A percentile compares a stretch with the other conserved stretches of the same genome.
phyloP scores from a whole-genome alignment of 2,329 filamentous ascomycete genomes.

The Chrysosporium keratinophilum region DNA sequence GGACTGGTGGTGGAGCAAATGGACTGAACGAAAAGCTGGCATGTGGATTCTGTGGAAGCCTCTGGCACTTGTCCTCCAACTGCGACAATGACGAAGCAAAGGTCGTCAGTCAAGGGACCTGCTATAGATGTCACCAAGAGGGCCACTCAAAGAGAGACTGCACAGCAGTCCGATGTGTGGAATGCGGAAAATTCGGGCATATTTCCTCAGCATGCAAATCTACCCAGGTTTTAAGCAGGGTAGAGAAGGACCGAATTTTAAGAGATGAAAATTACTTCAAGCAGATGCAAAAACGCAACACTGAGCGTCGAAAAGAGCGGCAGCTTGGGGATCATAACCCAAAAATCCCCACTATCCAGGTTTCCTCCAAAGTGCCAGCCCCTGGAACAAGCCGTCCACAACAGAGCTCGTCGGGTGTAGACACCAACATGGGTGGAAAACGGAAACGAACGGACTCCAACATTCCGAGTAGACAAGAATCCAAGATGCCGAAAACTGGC shows the following conservation, averaged over 20 bases:
- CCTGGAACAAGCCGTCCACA: slow-evolving; percentile 14
- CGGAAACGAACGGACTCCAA: slow-evolving; percentile 27
- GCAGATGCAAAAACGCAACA: slow-evolving; percentile 25
- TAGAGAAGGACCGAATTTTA: slow-evolving; percentile 28
- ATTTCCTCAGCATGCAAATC: slow-evolving; percentile 26
- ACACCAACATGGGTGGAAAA: slow-evolving; percentile 18
- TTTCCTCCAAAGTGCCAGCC: slow-evolving; percentile 20
- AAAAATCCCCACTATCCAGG: slow-evolving; percentile 34
- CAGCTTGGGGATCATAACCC: slow-evolving; percentile 38
- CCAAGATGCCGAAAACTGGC: slow-evolving; percentile 24
- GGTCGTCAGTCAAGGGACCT: slow-evolving; percentile 30
- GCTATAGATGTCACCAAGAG: slow-evolving; percentile 33
- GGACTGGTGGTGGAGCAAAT: slow-evolving; percentile 35
- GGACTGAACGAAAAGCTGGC: slow-evolving; percentile 35
- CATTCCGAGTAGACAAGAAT: slow-evolving; percentile 19
- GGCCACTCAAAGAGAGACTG: slow-evolving; percentile 34
- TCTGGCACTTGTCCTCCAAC: slow-evolving; percentile 34
- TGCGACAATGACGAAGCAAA: slow-evolving; percentile 39
- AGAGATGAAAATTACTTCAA: slow-evolving; percentile 31
- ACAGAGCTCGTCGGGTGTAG: not conserved
- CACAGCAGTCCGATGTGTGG: slow-evolving; percentile 32
- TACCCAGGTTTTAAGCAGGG: slow-evolving; percentile 27
- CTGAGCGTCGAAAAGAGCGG: slow-evolving; percentile 31
- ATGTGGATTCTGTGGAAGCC: slow-evolving; percentile 40
- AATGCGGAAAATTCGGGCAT: slow-evolving; percentile 39